Base-by-base conservation (phyloP, 306 rosid genomes). In the Medicago ruthenica region DNA sequence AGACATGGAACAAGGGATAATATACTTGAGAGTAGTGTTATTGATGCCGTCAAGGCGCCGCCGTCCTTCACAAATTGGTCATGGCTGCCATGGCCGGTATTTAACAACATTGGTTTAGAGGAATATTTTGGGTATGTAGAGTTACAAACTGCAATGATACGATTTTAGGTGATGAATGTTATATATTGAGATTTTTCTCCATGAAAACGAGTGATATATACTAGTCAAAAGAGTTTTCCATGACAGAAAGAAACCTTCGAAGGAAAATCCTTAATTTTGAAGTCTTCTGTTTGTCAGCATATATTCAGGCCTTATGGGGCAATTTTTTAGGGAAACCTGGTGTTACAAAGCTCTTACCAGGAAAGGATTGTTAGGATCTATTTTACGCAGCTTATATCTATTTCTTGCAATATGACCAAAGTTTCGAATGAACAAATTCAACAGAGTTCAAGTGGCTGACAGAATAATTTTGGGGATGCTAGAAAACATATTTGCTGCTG, bases 201-300 rank as follows among this genome's bases (percentile, higher is more conserved):
- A 67, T 51, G 74, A 55, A 66, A 50, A 55, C 31, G 37, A 40
- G 54, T 66, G n/a, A 47, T 20, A 9, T 14, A 18, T 15, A 51
- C 58, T 55, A 39, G 40, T 20, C 61, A 9, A 11, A 22, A 59
- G 53, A 1, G 51, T 63, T 73, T 72, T 44, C 68, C 31, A 24
- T 55, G 34, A 44, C 15, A n/a, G 70, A 63, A 44, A 53, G 27
- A 27, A 53, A 57, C 37, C 16, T n/a, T 55, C 12, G 73, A 61
- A 67, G 17, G 58, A 58, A 74, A 80, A 58, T 37, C 40, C 7
- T 67, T 6, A 44, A 50, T 36, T 57, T 73, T n/a, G 67, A 66
- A 45, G 16, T 22, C 63, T 45, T 3, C 24, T 31, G 62, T 57
- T 57, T 57, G n/a, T 21, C 34, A 4, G 36, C 34, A 21, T 21